These are phyloP conservation scores for Pythium vanterpoolii DNA, from an alignment of 352 stramenopile species.

Conservation along the genomic window DNA sequence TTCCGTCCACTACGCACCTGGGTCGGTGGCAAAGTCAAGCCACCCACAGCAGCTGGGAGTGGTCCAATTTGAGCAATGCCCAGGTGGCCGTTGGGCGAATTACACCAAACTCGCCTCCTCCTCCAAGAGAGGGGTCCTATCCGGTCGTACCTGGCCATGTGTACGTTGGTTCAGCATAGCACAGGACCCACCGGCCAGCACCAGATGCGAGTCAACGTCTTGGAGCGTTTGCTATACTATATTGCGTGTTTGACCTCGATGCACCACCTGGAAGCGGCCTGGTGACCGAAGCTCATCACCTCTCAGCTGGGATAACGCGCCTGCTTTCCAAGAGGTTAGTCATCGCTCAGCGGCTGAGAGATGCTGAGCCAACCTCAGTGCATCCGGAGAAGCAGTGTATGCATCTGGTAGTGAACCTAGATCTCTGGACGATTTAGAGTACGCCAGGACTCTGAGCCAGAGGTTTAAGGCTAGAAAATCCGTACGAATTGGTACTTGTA, in stretches of 20 bases:
- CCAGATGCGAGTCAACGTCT: no score
- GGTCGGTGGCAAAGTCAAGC: not conserved
- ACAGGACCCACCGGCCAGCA: no score
- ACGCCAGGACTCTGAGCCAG: no score
- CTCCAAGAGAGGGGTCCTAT: not conserved
- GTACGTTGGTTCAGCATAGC: no score
- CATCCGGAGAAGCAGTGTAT: not conserved
- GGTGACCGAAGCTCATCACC: no score
- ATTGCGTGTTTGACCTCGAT: no score
- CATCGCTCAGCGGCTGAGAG: not conserved
- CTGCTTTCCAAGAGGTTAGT: not conserved
- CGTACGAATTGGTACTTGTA: no score
- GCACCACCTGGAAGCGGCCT: no score
- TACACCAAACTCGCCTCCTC: not conserved
- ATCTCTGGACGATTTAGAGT: not conserved
- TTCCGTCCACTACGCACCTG: constrained; percentile 8
- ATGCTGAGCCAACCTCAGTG: not conserved
- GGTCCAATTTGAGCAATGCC: not conserved
- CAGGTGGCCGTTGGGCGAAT: not conserved
- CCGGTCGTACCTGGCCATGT: not conserved
- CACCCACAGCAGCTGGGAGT: not conserved
- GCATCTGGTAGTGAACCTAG: not conserved
- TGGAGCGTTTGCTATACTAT: no score
- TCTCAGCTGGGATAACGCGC: no score
- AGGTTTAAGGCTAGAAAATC: no score